Base-by-base conservation (phyloP, 129 eudicot genomes). In the Helianthus tuberosus region DNA sequence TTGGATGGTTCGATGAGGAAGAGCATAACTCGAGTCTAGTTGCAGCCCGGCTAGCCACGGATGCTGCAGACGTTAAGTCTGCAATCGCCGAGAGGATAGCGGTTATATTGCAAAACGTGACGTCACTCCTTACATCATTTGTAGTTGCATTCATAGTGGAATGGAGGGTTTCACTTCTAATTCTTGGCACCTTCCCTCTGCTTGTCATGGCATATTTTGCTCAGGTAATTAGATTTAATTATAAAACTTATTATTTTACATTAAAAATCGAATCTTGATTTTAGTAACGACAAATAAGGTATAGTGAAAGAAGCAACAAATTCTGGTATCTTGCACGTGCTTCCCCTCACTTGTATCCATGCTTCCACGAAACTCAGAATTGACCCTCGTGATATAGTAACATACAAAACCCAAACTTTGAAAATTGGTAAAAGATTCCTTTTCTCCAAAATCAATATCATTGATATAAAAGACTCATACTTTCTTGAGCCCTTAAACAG, bases 141-240 rank as follows among this genome's bases (percentile, higher is more conserved):
- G 88, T 93, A 46, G 98, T 93, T 16, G 98, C 98, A 15, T 93
- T 93, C 86, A 84, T 90, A 44, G 88, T 93, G 25, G 98, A 93
- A 80, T 93, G 98, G 98, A 88, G 98, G 74, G 98, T 93, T 77
- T 90, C 98, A 12, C 91, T 90, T 72, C 98, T 93, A 73, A 90
- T 93, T 63, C 79, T 93, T 0, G 97, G 79, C 77, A 93, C 98
- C 38, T 93, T 90, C 87, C 98, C 98, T 39, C 96, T 93, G 70
- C 93, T 93, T 64, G 98, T 93, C 79, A 80, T 93, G 1, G 98
- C 98, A 25, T 85, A 93, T 81, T 90, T 93, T 76, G 98, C 97
- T 70, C 98, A 93, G 98, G 98, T 93, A 54, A 70, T 47, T 52
- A 35, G 9, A 55, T 5, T 50, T 70, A 32, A 35, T 72, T 41